phyloP scores from a whole-genome alignment of 768 basidiomycete genomes.

The Hygrocybe punicea region DNA sequence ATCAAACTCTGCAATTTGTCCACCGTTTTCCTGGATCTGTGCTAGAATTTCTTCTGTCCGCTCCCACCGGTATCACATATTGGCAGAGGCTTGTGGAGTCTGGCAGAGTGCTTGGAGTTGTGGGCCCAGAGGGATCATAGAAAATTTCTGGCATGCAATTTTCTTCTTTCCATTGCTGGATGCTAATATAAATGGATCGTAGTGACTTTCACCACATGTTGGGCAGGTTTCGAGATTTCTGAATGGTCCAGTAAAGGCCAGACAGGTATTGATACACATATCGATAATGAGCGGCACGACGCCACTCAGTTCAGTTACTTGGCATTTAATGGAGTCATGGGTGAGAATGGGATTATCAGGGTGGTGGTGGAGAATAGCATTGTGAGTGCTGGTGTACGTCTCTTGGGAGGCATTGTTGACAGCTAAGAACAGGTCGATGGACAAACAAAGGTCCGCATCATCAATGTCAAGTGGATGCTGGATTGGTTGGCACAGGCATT shows the following conservation, averaged over 20 bases:
- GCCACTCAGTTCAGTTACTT: conserved; percentile 26
- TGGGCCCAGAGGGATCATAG: conserved; percentile 38
- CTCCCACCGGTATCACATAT: conserved; percentile 21
- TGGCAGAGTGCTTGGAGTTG: conserved; percentile 35
- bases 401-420: not conserved
- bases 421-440: not conserved
- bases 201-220: conserved; percentile 24
- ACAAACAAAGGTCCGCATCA: not conserved
- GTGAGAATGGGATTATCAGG: conserved; percentile 12
- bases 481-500: too few relatives aligned
- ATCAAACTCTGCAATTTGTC: conserved; percentile 14
- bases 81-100: conserved; percentile 14
- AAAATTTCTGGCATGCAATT: conserved; percentile 26
- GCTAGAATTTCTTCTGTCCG: conserved; percentile 10
- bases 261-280: conserved; percentile 41
- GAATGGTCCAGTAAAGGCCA: conserved; percentile 38
- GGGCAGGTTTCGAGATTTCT: conserved; percentile 24
- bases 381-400: conserved; percentile 17
- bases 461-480: too few relatives aligned
- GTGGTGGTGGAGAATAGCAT: conserved; percentile 17
- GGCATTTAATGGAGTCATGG: conserved; percentile 9
- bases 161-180: conserved; percentile 8
- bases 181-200: conserved; percentile 15
- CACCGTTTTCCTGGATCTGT: conserved; percentile 1
- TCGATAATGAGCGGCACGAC: conserved; percentile 29